Base-by-base conservation (phyloP, 2,329 filamentous ascomycete genomes). In the Bipolaris sorokiniana region DNA sequence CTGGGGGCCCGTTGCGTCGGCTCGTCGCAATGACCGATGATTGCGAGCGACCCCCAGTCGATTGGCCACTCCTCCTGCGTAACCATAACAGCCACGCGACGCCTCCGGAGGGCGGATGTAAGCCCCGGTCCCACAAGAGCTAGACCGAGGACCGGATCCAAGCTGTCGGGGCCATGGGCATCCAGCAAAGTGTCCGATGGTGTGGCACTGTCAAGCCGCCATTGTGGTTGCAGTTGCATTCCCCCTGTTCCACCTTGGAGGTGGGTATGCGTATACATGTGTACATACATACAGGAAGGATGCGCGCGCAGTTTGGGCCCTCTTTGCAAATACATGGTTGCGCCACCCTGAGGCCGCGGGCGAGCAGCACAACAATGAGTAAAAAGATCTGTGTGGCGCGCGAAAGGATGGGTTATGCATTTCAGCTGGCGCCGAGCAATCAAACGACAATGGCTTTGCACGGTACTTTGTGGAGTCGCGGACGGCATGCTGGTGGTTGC, bases 181-280 rank as follows among this genome's bases (percentile, higher is more conserved):
- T 59, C 57, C 55, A 67, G 66, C 69, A 67, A 69, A 68, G 67
- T 69, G 63, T 71, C 69, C 71, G 72, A 63, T 65, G 67, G 62
- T 65, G 67, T 74, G 73, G 73, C 67, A 70, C 66, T 69, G 65
- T 67, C 65, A 70, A 63, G 68, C 71, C 69, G 67, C 62, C 65
- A 68, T 70, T 56, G 65, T 71, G 70, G 70, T 61, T 66, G 63
- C 54, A 60, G 61, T 62, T 56, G 64, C 57, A 51, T 62, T 65
- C 38, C 67, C 22, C 66, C 65, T 70, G 64, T 52, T 65, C 59
- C 10, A 61, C 54, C 63, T 62, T 66, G 68, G 63, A 68, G 61
- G 61, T 44, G 48, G 26, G 26, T 26, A 26, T 26, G 26, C 9
- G 26, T 26, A 26, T 26, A 26, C 26, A 26, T 26, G 26, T 26